Base-by-base conservation (phyloP, 140 eudicot species). In the Stevia rebaudiana region DNA sequence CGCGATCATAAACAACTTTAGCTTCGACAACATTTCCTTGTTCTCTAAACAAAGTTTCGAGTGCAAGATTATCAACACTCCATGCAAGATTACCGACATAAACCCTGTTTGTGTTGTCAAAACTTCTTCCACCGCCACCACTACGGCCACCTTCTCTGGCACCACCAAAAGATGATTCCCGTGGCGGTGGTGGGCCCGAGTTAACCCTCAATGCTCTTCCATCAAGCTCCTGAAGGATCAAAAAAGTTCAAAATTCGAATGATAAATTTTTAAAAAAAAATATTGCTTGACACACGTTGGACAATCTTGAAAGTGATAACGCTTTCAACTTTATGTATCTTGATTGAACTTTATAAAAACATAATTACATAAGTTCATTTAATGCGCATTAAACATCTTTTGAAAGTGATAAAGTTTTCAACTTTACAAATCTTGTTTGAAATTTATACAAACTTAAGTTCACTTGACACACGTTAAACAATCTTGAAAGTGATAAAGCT, bases 71-170 rank as follows among this genome's bases (percentile, higher is more conserved):
- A 64, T 88, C 97, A 13, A 92, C 96, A 30, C 87, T 81, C 99
- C 99, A 92, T 21, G 96, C 58, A 48, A 92, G 97, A 71, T 92
- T 92, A 55, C 99, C 95, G 6, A 92, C 97, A 46, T 88, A 86
- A 54, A 92, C 82, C 43, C 88, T 70, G 82, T 88, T 83, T 53
- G 78, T 44, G 80, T 71, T 81, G 59, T 81, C 87, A 19, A 63
- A 78, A 67, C 80, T 79, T 36, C 79, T 60, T 28, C 89, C 83
- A 23, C 83, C 79, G 25, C 79, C 76, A 3, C 79, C 82, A 33
- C 72, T 73, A 37, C 78, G 72, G 9, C 77, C 72, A 23, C n/a
- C n/a, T n/a, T 74, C 80, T 71, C 94, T 58, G 16, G 80, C 70
- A 37, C 81, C 80, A 63, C 95, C 72, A 24, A 73, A 79, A 3